Evolutionary conservation across 2,329 filamentous ascomycete genomes (phyloP).

Genomic region (Lizonia empirigonia): DNA sequence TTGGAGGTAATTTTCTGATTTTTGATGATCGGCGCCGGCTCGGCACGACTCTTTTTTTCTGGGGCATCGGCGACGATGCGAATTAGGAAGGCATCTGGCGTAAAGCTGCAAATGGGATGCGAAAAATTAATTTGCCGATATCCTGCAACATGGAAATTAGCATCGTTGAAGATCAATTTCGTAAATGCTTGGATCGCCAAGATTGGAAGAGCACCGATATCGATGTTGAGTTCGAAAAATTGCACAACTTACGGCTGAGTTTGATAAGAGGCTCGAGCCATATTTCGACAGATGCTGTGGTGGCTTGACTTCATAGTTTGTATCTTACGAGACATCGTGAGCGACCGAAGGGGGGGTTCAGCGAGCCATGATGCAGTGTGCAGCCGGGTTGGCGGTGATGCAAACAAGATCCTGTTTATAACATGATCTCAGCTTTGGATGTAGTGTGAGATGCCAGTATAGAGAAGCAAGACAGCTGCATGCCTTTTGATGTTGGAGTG

Average conservation of each 20-base stretch:
- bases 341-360: not conserved
- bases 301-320: not conserved
- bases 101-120: slow-evolving; percentile 7
- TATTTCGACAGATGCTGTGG: not conserved
- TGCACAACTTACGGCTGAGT: not conserved
- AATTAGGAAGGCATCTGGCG: slow-evolving; percentile 9
- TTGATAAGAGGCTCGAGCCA: not conserved
- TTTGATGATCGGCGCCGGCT: slow-evolving; percentile 17
- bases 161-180: not conserved
- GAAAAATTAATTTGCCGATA: slow-evolving; percentile 9
- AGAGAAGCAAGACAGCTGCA: not conserved
- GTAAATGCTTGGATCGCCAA: not conserved
- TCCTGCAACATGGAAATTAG: slow-evolving; percentile 13
- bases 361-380: not conserved
- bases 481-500: not conserved
- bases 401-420: not conserved
- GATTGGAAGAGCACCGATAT: not conserved
- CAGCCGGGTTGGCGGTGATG: not conserved
- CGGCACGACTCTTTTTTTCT: slow-evolving; percentile 17
- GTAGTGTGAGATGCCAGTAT: not conserved
- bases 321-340: not conserved
- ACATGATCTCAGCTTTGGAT: not conserved
- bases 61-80: slow-evolving; percentile 12
- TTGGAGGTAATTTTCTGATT: slow-evolving; percentile 4
- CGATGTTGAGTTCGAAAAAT: not conserved